Percentiles rank a stretch among this genome's conserved stretches.
Conservation (phyloP, 805 yeast genomes). For the Hemisphaericaspora nanyangensis region DNA sequence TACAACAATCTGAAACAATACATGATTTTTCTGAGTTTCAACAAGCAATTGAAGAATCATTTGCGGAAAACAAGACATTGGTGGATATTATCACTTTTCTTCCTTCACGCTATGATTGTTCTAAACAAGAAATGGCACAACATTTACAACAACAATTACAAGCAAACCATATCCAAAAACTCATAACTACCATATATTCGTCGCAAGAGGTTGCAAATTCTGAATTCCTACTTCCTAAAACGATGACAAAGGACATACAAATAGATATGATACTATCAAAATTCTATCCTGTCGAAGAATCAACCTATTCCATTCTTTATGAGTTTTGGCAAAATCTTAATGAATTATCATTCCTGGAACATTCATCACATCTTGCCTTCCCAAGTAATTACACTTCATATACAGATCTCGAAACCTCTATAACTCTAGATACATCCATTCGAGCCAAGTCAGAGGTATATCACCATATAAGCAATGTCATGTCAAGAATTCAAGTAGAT, state of each 20-base stretch:
- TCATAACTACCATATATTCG: too few relatives aligned
- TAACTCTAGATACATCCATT: not conserved
- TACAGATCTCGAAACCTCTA: not conserved
- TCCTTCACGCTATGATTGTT: not conserved
- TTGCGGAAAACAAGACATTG: not conserved
- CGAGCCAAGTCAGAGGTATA: not conserved
- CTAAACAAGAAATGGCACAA: too few relatives aligned
- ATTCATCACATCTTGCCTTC: not conserved
- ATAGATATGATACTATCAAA: not conserved
- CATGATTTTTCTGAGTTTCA: conserved; percentile 1
- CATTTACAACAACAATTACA: too few relatives aligned
- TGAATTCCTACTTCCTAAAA: not conserved
- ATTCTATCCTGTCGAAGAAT: not conserved
- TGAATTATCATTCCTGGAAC: not conserved
- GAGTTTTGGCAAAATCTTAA: conserved; percentile 2
- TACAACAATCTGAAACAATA: not conserved
- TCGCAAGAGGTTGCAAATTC: not conserved
- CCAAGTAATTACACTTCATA: not conserved
- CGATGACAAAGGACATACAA: not conserved
- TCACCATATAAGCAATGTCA: not conserved
- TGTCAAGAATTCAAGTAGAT: conserved; percentile 16
- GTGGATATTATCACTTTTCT: not conserved
- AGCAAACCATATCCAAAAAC: too few relatives aligned
- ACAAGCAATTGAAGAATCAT: not conserved
- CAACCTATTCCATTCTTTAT: not conserved